phyloP scores from a whole-genome alignment of 2,329 filamentous ascomycete species.

The Neurospora sp. region DNA sequence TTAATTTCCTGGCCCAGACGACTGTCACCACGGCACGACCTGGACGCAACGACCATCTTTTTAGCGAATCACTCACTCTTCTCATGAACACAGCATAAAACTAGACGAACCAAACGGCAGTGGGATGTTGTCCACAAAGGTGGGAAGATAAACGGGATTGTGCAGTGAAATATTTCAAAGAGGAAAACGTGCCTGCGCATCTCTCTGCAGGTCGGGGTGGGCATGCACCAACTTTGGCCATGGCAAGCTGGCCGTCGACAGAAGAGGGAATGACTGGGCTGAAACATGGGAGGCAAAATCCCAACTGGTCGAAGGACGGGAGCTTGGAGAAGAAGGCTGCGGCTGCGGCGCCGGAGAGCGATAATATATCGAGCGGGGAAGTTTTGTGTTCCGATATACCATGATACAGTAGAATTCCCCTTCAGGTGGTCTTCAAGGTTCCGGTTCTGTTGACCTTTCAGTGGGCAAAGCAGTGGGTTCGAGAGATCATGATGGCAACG shows the following conservation, averaged over 20 bases:
- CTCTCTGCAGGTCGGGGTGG: constrained; percentile 7
- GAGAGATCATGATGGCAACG: neutral
- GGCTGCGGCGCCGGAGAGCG: neutral
- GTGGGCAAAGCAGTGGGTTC: neutral
- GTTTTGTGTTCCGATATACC: neutral
- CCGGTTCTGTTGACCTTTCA: neutral
- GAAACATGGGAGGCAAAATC: neutral
- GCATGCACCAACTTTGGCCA: neutral
- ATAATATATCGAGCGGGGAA: neutral
- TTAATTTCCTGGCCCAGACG: neutral
- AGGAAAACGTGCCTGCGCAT: constrained; percentile 14
- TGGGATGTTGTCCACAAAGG: neutral
- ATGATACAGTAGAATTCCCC: neutral
- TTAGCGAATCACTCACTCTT: neutral
- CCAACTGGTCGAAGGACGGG: neutral
- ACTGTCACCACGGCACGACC: neutral
- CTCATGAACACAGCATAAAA: constrained; percentile 2
- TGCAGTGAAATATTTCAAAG: constrained; percentile 1
- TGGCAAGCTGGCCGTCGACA: neutral
- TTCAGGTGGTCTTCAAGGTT: neutral
- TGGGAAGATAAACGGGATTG: neutral
- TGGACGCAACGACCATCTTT: neutral
- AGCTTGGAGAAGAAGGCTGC: neutral
- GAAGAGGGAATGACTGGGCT: neutral
- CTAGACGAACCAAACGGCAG: constrained; percentile 2